Percentiles rank a stretch among this genome's conserved stretches.
These are phyloP conservation scores for Neurospora intermedia DNA, from an alignment of 495 filamentous ascomycete genomes.

Conservation along the genomic window DNA sequence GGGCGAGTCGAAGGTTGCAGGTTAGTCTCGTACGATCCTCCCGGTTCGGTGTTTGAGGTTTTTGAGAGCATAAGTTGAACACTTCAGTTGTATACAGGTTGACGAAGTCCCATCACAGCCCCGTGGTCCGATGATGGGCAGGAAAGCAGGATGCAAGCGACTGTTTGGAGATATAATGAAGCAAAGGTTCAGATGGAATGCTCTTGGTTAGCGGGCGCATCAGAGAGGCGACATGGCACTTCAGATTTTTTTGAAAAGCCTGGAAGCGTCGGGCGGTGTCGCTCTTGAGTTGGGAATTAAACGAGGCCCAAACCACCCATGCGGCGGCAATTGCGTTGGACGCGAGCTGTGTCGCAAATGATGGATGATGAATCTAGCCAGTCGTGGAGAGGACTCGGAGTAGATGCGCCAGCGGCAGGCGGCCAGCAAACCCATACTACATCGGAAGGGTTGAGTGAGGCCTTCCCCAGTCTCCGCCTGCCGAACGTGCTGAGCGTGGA, in stretches of 20 bases:
- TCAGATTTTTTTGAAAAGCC: not conserved
- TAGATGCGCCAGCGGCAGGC: not conserved
- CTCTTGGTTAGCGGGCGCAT: not conserved
- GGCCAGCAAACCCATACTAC: not conserved
- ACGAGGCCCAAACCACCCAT: not conserved
- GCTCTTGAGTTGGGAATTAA: not conserved
- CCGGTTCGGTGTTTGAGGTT: not conserved
- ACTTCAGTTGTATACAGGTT: not conserved
- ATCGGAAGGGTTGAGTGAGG: not conserved
- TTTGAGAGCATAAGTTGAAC: not conserved
- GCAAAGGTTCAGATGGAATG: not conserved
- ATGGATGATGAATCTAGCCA: not conserved
- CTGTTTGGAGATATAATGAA: not conserved
- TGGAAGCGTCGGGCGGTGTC: not conserved
- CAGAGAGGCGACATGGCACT: not conserved
- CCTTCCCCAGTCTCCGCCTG: not conserved
- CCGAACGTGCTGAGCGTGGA: not conserved
- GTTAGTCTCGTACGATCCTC: not conserved
- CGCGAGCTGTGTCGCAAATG: not conserved
- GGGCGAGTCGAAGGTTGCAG: not conserved
- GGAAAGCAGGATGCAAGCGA: not conserved
- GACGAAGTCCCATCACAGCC: not conserved
- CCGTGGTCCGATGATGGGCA: not conserved
- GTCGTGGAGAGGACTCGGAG: not conserved
- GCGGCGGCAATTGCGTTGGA: not conserved